Evolutionary conservation across 768 basidiomycete species (phyloP).

Genomic region (Boletus patriciae): DNA sequence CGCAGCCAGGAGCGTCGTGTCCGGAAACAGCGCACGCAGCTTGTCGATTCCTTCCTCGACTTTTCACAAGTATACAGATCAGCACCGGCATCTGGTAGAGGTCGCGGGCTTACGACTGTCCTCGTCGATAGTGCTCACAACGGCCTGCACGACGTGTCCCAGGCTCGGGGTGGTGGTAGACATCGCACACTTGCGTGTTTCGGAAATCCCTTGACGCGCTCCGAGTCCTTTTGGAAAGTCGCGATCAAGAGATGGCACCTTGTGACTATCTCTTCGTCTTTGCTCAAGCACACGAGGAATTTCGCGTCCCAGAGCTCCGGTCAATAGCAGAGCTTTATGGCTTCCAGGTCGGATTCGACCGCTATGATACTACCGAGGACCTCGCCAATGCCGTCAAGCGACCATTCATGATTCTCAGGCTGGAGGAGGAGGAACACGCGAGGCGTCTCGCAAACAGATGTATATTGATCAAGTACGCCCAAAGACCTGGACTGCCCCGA

Average conservation of each 20-base stretch:
- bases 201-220: not conserved
- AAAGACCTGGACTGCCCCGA: not conserved
- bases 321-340: conserved; percentile 75
- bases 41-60: conserved; percentile 57
- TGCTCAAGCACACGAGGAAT: conserved; percentile 79
- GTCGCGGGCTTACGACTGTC: conserved; percentile 31
- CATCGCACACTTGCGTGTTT: conserved; percentile 10
- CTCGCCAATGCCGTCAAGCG: conserved; percentile 47
- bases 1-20: conserved; percentile 63
- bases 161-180: conserved; percentile 19
- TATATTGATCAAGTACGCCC: conserved; percentile 75
- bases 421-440: conserved; percentile 74
- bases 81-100: not conserved
- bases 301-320: conserved; percentile 78
- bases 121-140: conserved; percentile 35
- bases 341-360: conserved; percentile 53
- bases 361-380: conserved; percentile 41
- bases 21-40: conserved; percentile 60
- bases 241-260: conserved; percentile 16
- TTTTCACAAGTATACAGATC: conserved; percentile 12
- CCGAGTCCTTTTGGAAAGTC: not conserved
- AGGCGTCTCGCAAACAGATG: conserved; percentile 71
- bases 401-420: conserved; percentile 72
- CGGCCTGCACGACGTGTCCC: conserved; percentile 29
- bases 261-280: conserved; percentile 65